Evolutionary conservation across 352 stramenopile genomes (phyloP).

Genomic region (Globisporangium ultimum): DNA sequence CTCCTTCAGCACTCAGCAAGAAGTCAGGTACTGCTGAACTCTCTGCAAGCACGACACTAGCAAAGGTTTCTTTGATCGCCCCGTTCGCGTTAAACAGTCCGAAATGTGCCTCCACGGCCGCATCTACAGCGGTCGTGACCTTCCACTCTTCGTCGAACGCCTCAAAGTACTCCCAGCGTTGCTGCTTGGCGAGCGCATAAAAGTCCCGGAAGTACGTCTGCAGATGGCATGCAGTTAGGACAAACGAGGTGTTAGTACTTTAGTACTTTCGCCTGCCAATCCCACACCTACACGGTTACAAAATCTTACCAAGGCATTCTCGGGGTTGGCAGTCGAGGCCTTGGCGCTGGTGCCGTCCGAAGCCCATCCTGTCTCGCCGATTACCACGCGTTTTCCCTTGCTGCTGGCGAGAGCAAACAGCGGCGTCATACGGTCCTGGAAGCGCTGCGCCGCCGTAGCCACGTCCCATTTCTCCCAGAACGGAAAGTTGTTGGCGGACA

Average conservation of each 20-base stretch:
- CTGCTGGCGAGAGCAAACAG: constrained; percentile 18
- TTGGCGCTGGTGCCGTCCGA: constrained; percentile 31
- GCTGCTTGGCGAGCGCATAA: constrained; percentile 1
- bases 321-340: constrained; percentile 34
- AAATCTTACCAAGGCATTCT: constrained; percentile 27
- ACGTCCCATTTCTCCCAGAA: constrained; percentile 60
- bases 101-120: constrained; percentile 60
- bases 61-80: constrained; percentile 44
- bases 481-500: constrained; percentile 61
- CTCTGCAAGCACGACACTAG: no score
- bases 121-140: constrained; percentile 18
- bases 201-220: constrained; percentile 60
- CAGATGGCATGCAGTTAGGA: no score
- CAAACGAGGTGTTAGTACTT: no score
- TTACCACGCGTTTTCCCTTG: constrained; percentile 44
- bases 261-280: no score
- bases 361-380: constrained; percentile 72
- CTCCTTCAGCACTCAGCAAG: no score
- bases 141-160: constrained; percentile 70
- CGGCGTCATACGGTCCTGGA: constrained; percentile 34
- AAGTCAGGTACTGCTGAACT: no score
- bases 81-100: constrained; percentile 45
- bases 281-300: no score
- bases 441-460: constrained; percentile 29
- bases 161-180: constrained; percentile 38